These are phyloP conservation scores for Dactylellina haptotyla DNA, from an alignment of 2,329 filamentous ascomycete genomes.

Conservation along the genomic window DNA sequence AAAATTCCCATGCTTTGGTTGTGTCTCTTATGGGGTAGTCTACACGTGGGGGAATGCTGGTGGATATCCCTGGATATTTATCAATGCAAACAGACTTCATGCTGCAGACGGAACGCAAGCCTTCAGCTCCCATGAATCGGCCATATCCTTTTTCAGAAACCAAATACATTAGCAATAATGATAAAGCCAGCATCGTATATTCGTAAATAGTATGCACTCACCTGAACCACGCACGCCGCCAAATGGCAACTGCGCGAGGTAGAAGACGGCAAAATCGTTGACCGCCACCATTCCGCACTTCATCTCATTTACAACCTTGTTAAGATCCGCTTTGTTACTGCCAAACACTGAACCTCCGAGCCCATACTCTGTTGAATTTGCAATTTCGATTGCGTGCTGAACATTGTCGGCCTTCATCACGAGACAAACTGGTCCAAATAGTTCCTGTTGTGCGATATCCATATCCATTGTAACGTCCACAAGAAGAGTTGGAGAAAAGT, in stretches of 20 bases:
- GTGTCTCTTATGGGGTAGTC: slow-evolving; percentile 81
- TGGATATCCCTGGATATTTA: slow-evolving; percentile 71
- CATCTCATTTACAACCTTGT: slow-evolving; percentile 73
- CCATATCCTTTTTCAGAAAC: slow-evolving; percentile 69
- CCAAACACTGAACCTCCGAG: slow-evolving; percentile 92
- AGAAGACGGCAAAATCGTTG: slow-evolving; percentile 94
- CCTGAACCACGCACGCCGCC: slow-evolving; percentile 86
- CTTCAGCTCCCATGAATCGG: slow-evolving; percentile 90
- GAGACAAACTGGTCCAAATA: slow-evolving; percentile 90
- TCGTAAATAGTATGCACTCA: slow-evolving; percentile 20
- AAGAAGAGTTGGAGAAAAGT: slow-evolving; percentile 90
- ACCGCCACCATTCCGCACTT: slow-evolving; percentile 90
- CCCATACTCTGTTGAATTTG: slow-evolving; percentile 85
- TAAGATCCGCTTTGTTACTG: slow-evolving; percentile 70
- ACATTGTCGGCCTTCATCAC: slow-evolving; percentile 78
- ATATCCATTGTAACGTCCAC: slow-evolving; percentile 87
- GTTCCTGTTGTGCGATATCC: slow-evolving; percentile 87
- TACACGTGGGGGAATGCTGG: slow-evolving; percentile 80
- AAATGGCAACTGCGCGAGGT: slow-evolving; percentile 93
- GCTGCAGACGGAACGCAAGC: slow-evolving; percentile 84
- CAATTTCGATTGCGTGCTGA: slow-evolving; percentile 75
- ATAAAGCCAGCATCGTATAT: background rate
- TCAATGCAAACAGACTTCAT: slow-evolving; percentile 87
- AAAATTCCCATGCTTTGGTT: slow-evolving; percentile 72
- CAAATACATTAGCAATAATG: background rate